A percentile compares a stretch with the other conserved stretches of the same genome.
phyloP scores from a whole-genome alignment of 306 rosid species.

The Leucaena leucocephala region DNA sequence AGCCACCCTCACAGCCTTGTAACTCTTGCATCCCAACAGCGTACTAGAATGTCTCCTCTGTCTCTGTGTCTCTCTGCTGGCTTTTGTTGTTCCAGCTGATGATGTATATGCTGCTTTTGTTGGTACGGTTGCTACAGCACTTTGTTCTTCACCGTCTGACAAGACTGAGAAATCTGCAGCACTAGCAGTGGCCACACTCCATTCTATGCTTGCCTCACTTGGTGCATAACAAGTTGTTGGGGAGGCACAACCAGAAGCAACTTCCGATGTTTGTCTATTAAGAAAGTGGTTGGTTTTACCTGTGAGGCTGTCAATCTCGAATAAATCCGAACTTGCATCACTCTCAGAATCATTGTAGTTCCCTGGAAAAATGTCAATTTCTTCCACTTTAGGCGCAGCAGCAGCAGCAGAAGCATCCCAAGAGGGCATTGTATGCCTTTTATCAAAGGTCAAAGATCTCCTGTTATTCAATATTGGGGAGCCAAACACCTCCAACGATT shows the following conservation, averaged over 20 bases:
- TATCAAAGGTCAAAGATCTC: slow-evolving; percentile 58
- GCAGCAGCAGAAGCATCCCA: slow-evolving; percentile 32
- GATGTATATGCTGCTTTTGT: slow-evolving; percentile 3
- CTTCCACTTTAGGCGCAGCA: slow-evolving; percentile 39
- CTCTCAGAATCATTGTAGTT: slow-evolving; percentile 61
- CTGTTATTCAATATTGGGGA: slow-evolving; percentile 53
- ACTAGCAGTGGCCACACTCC: slow-evolving; percentile 94
- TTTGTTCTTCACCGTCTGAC: slow-evolving; percentile 75
- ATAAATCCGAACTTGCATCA: slow-evolving; percentile 92
- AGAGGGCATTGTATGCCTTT: slow-evolving; percentile 43
- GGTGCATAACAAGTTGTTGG: slow-evolving; percentile 80
- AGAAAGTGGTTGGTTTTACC: slow-evolving; percentile 53
- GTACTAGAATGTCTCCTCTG: slow-evolving; percentile 46
- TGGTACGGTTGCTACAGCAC: slow-evolving; percentile 41
- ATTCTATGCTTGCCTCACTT: slow-evolving; percentile 92
- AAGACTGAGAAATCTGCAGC: slow-evolving; percentile 62
- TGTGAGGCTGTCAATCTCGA: slow-evolving; percentile 79
- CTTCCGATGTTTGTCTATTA: slow-evolving; percentile 56
- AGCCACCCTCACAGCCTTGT: slow-evolving; percentile 71
- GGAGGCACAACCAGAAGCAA: slow-evolving; percentile 53
- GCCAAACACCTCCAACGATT: slow-evolving; percentile 80
- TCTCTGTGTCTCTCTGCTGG: slow-evolving; percentile 38
- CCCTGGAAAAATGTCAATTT: slow-evolving; percentile 38
- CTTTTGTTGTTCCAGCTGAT: slow-evolving; percentile 40
- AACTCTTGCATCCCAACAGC: slow-evolving; percentile 74